Percentiles rank a stretch among this genome's conserved stretches.
Conservation (phyloP, 2,329 filamentous ascomycete species). For the Alternaria gansuensis region DNA sequence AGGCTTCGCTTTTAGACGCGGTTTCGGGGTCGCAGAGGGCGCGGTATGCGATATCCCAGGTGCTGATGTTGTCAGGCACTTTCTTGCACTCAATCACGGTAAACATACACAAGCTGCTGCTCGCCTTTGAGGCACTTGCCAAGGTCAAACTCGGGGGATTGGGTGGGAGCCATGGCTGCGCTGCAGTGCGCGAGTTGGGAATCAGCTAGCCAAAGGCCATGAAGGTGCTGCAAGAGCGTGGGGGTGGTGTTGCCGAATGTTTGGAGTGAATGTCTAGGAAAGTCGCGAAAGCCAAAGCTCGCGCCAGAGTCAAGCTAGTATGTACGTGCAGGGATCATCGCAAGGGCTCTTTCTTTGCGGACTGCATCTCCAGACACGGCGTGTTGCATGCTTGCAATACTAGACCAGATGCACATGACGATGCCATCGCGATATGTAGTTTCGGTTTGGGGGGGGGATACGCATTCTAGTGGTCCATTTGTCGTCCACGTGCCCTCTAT, state of each 20-base stretch:
- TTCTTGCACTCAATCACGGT: conserved; percentile 13
- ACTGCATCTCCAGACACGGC: not conserved
- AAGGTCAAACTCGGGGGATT: conserved; percentile 70
- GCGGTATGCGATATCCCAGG: conserved; percentile 66
- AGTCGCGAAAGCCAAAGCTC: conserved; percentile 30
- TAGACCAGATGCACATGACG: not conserved
- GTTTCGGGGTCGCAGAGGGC: conserved; percentile 62
- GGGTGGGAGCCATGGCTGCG: conserved; percentile 51
- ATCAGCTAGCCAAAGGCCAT: conserved; percentile 49
- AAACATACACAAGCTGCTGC: conserved; percentile 77
- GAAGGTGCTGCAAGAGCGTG: conserved; percentile 28
- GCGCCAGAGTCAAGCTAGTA: conserved; percentile 28
- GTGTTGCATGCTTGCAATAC: not conserved
- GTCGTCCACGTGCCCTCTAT: too few relatives aligned
- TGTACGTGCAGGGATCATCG: conserved; percentile 24
- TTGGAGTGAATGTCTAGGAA: conserved; percentile 33
- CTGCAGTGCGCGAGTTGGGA: conserved; percentile 44
- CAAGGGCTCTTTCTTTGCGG: conserved; percentile 14
- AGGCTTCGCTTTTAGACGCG: conserved; percentile 42
- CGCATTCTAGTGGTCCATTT: too few relatives aligned
- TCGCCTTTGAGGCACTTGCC: conserved; percentile 85
- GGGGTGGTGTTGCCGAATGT: conserved; percentile 31
- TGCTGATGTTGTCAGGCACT: conserved; percentile 61
- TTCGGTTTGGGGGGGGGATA: too few relatives aligned
- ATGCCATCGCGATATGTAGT: not conserved